These are phyloP conservation scores for Cordyceps tenuipes DNA, from an alignment of 2,329 filamentous ascomycete genomes.

Conservation along the genomic window DNA sequence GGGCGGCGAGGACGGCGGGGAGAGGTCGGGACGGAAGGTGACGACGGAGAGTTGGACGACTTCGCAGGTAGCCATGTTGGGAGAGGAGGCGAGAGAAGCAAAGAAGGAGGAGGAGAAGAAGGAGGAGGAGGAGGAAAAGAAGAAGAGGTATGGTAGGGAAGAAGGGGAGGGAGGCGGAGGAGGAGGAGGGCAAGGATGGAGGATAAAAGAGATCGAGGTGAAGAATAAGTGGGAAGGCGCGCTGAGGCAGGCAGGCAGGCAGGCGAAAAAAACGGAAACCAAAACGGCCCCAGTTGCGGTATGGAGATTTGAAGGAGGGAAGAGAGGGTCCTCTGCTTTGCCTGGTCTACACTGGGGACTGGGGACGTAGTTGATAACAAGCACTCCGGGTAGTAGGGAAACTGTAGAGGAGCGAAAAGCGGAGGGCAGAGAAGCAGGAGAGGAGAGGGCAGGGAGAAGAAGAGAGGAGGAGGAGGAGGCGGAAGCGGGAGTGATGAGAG, in stretches of 20 bases:
- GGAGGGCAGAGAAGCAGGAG: background rate
- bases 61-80: conserved; percentile 20
- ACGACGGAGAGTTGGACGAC: conserved; percentile 24
- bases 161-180: background rate
- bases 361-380: background rate
- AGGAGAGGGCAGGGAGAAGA: background rate
- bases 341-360: background rate
- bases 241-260: background rate
- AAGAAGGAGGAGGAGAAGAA: background rate
- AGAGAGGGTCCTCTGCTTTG: background rate
- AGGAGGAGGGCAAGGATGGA: background rate
- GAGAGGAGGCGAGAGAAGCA: conserved; percentile 3
- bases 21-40: conserved; percentile 19
- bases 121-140: background rate
- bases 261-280: background rate
- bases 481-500: background rate
- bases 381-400: background rate
- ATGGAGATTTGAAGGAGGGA: background rate
- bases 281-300: background rate
- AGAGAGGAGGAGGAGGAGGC: background rate
- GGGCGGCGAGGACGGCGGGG: conserved; percentile 17
- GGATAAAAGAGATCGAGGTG: background rate
- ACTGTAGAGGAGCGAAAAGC: background rate
- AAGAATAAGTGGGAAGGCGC: background rate
- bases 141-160: background rate